phyloP scores from a whole-genome alignment of 2,329 filamentous ascomycete genomes.

The Rugonectria rugulosa region DNA sequence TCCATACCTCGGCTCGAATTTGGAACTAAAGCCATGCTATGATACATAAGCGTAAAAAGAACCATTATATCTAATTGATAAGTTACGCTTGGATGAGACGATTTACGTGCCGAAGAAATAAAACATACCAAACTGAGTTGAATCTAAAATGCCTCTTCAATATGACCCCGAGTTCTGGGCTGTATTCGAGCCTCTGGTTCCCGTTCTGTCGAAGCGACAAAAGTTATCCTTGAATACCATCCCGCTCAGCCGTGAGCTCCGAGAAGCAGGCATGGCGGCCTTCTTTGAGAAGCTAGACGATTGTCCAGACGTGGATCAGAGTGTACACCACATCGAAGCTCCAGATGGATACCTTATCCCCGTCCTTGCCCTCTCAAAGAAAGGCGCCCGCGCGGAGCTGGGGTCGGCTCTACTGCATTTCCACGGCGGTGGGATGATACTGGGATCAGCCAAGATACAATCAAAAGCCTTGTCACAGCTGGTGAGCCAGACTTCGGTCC shows the following conservation, averaged over 20 bases:
- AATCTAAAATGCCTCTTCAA: too few relatives aligned
- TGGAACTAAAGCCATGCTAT: too few relatives aligned
- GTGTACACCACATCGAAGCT: not conserved
- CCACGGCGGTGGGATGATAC: slow-evolving; percentile 4
- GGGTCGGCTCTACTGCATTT: not conserved
- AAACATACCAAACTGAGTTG: too few relatives aligned
- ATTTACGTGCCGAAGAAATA: too few relatives aligned
- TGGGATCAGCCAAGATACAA: not conserved
- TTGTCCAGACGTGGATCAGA: too few relatives aligned
- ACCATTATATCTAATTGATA: too few relatives aligned
- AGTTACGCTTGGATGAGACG: too few relatives aligned
- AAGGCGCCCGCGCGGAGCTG: not conserved
- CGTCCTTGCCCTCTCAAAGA: not conserved
- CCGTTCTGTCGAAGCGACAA: not conserved
- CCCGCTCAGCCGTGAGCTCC: not conserved
- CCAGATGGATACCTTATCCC: not conserved
- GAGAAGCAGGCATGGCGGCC: too few relatives aligned
- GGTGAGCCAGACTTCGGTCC: not conserved
- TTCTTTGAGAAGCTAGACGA: too few relatives aligned
- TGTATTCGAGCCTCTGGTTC: not conserved
- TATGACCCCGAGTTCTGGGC: not conserved
- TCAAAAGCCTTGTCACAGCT: not conserved
- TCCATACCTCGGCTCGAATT: too few relatives aligned
- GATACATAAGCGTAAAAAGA: too few relatives aligned
- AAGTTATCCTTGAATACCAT: too few relatives aligned